phyloP scores from a whole-genome alignment of 257 asterid species.

The Linderniella brevidens region DNA sequence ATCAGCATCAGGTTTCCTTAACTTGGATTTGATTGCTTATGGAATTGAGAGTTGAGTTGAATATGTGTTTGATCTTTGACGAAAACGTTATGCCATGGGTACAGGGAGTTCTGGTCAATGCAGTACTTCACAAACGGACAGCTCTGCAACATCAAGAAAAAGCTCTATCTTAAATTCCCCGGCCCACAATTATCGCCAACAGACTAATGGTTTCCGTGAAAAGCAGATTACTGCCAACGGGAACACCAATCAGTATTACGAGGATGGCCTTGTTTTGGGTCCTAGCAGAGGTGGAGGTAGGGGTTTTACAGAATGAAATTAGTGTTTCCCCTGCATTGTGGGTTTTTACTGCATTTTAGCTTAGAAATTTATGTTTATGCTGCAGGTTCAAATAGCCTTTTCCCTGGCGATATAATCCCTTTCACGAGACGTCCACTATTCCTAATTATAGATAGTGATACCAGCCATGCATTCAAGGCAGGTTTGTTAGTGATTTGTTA shows the following conservation, averaged over 20 bases:
- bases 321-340: neutral
- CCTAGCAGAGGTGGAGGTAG: slow-evolving; percentile 77
- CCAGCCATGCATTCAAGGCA: slow-evolving; percentile 99
- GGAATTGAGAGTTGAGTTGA: no score
- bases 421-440: slow-evolving; percentile 89
- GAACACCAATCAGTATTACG: slow-evolving; percentile 33
- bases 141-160: slow-evolving; percentile 38
- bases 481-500: slow-evolving; percentile 78
- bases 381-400: slow-evolving; percentile 68
- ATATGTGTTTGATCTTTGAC: no score
- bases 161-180: slow-evolving; percentile 18
- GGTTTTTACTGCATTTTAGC: neutral
- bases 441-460: slow-evolving; percentile 78
- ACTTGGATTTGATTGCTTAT: no score
- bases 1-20: slow-evolving; percentile 58
- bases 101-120: slow-evolving; percentile 36
- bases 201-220: slow-evolving; percentile 27
- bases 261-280: slow-evolving; percentile 52
- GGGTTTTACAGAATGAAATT: neutral
- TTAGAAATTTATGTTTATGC: neutral
- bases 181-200: slow-evolving; percentile 27
- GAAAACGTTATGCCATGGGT: slow-evolving; percentile 10
- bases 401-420: slow-evolving; percentile 87
- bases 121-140: slow-evolving; percentile 31
- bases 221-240: slow-evolving; percentile 31